Evolutionary conservation across 495 filamentous ascomycete genomes (phyloP), one percentile per base, ranked within the genome.

Genomic region (Cercophora samala): DNA sequence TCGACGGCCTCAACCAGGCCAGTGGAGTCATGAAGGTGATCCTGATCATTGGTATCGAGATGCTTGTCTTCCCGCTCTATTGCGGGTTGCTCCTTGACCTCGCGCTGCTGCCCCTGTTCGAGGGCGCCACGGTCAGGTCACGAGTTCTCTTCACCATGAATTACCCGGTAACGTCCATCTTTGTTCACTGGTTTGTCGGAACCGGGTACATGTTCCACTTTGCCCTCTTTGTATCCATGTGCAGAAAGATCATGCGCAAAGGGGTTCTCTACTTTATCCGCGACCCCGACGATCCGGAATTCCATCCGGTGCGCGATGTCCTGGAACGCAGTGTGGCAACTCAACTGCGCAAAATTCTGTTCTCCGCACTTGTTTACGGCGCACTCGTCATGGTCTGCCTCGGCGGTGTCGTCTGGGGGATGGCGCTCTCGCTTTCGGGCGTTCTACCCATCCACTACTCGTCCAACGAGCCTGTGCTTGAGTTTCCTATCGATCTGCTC

Each of bases 121-220:
- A 91, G 42, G 80, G 87, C 59, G 90, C 91, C 3, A 92, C 89
- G 4, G 72, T 97, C 24, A 81, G 83, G 58, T 91, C 91, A 0
- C 86, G 95, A 22, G 76, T 97, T 46, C 77, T 85, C 6, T 97
- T 96, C 70, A 91, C 91, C 25, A 75, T 87, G 42, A 80, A 85
- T 42, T 90, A 88, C 66, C 93, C 94, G 0, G 82, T 92, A 54
- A 97, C 92, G 0, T 96, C 92, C 5, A 86, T 93, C 21, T 99
- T 99, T 73, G 90, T 98, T 23, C 95, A 99, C 77, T 99, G 95
- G 95, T 99, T 99, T 75, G 88, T 97, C 60, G 95, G 95, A 22
- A 99, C 95, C 5, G 97, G 93, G 69, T 99, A 99, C 78, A 99
- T 99, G 95, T 99, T 99, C 77, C 95, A 99, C 75, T 99, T 99